Percentiles rank a stretch among this genome's conserved stretches.
These are phyloP conservation scores for Trifolium subterraneum DNA, from an alignment of 306 rosid species.

Conservation along the genomic window DNA sequence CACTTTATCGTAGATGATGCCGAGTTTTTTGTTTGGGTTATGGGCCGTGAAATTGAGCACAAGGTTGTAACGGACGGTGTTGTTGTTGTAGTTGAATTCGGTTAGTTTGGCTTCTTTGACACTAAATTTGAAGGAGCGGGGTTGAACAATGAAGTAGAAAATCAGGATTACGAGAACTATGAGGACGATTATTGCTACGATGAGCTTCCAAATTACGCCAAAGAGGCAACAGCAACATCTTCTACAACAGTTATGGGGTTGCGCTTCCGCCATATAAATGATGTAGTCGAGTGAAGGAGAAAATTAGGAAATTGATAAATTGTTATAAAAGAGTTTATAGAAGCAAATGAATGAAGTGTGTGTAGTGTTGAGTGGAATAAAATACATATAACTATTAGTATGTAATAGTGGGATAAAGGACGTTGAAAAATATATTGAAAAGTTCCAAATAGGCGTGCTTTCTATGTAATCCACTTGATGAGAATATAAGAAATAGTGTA, in stretches of 20 bases:
- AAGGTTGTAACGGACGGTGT: background rate
- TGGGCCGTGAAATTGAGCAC: background rate
- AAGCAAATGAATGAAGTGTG: background rate
- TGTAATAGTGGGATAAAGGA: background rate
- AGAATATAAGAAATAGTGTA: no score
- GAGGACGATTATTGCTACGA: conserved; percentile 43
- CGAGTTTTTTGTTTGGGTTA: background rate
- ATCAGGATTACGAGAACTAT: conserved; percentile 46
- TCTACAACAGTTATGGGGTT: background rate
- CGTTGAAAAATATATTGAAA: background rate
- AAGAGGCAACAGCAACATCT: conserved; percentile 52
- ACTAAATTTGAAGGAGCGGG: conserved; percentile 17
- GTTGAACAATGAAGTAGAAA: conserved; percentile 59
- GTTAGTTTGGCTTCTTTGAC: background rate
- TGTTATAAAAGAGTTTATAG: background rate
- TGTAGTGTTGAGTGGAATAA: background rate
- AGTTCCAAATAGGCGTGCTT: no score
- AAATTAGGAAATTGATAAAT: no score
- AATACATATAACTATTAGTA: no score
- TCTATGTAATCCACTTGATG: no score
- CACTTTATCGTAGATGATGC: conserved; percentile 38
- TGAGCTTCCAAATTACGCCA: conserved; percentile 46
- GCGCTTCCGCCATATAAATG: background rate
- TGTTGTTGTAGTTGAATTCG: background rate
- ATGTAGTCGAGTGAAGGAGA: background rate